phyloP scores from a whole-genome alignment of 805 yeast species.

The Saturnispora halmiae region DNA sequence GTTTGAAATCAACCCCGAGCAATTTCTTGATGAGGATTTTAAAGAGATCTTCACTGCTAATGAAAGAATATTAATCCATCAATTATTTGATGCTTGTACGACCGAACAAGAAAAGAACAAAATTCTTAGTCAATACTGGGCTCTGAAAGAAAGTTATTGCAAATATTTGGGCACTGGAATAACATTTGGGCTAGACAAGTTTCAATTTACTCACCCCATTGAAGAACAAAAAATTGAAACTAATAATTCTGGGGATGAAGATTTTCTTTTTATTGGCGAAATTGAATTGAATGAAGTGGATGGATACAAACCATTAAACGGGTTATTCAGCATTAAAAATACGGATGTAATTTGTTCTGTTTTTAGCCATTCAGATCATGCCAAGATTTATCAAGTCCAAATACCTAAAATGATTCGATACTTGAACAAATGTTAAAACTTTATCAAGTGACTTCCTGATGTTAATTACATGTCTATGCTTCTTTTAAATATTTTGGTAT shows the following conservation, averaged over 20 bases:
- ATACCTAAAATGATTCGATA: conserved; percentile 4
- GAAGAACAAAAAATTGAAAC: conserved; percentile 13
- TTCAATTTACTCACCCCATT: conserved; percentile 15
- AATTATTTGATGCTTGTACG: conserved; percentile 6
- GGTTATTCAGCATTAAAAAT: conserved; percentile 8
- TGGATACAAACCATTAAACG: conserved; percentile 4
- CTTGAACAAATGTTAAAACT: not conserved
- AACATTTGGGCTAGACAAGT: conserved; percentile 20
- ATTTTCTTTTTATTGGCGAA: not conserved
- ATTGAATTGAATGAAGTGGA: not conserved
- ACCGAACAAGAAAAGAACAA: conserved; percentile 14
- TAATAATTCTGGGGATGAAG: not conserved
- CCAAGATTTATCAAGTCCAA: conserved; percentile 8
- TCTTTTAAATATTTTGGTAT: no score
- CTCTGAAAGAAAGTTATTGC: conserved; percentile 68
- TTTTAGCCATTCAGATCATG: conserved; percentile 9
- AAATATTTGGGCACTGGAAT: conserved; percentile 60
- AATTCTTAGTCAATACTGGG: conserved; percentile 54
- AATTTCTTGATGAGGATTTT: conserved; percentile 21
- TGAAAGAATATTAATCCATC: conserved; percentile 26
- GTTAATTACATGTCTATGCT: no score
- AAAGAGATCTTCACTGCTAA: conserved; percentile 22
- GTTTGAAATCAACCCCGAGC: conserved; percentile 14
- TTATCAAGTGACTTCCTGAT: no score
- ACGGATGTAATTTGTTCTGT: conserved; percentile 11